Percentiles rank a stretch among this genome's conserved stretches.
These are phyloP conservation scores for Cymbidium sinense DNA, from an alignment of 106 monocot genomes.

Conservation along the genomic window DNA sequence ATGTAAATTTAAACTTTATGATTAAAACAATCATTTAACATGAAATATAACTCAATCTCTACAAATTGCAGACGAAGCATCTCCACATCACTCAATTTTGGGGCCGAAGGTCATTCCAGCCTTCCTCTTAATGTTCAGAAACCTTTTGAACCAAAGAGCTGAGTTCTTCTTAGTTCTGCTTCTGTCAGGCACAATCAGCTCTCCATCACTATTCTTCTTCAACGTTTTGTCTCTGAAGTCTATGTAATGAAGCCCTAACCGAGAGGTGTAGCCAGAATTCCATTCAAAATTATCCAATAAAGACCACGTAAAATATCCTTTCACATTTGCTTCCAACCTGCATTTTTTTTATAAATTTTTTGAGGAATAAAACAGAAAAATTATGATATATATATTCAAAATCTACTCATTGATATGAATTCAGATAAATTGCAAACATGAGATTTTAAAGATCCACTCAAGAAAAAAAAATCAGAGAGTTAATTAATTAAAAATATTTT, in stretches of 20 bases:
- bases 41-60: too few species aligned
- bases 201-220: background rate
- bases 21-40: too few species aligned
- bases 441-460: too few species aligned
- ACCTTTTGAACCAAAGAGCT: background rate
- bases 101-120: constrained; percentile 5
- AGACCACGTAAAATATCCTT: constrained; percentile 22
- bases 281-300: constrained; percentile 27
- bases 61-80: too few species aligned
- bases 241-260: constrained; percentile 16
- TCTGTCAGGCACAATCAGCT: background rate
- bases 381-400: too few species aligned
- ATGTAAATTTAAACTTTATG: too few species aligned
- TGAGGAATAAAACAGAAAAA: too few species aligned
- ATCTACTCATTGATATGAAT: too few species aligned
- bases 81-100: background rate
- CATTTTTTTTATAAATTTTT: background rate
- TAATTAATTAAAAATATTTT: too few species aligned
- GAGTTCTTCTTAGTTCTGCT: constrained; percentile 3
- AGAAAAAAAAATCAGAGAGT: too few species aligned
- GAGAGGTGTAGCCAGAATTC: constrained; percentile 12
- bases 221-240: constrained; percentile 15
- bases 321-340: constrained; percentile 17
- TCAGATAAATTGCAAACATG: too few species aligned
- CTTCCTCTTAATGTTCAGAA: constrained; percentile 5